Evolutionary conservation across 75 land plant genomes (phyloP), one percentile per base, ranked within the genome.

Genomic region (Selaginella tamariscina): DNA sequence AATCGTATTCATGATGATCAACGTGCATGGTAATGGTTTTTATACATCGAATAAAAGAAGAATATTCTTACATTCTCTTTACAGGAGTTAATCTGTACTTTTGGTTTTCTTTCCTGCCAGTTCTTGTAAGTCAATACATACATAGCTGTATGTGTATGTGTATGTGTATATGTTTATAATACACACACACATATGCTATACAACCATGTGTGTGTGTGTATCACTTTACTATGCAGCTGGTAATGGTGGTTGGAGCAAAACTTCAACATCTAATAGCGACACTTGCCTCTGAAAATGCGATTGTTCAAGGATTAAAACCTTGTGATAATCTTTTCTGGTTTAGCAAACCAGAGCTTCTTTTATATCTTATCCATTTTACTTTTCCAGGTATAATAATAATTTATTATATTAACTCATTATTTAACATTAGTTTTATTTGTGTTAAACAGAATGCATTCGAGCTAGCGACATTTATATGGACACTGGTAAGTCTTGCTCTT

Each of bases 401-500:
- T 20, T 20, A 49, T 11, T 49, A 49, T 49, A 49, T n/a, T n/a
- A n/a, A n/a, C n/a, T n/a, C n/a, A n/a, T n/a, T n/a, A n/a, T n/a
- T n/a, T n/a, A n/a, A n/a, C n/a, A n/a, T n/a, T n/a, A n/a, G n/a
- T n/a, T n/a, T 5, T 39, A 39, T 39, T 39, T 29, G 27, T 32
- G 28, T 27, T 11, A 11, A 75, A 54, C 97, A 92, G 97, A 92
- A 89, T 80, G 85, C 97, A 31, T 92, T 92, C 68, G 97, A 92
- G 76, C 73, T 92, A 69, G 97, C 97, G 65, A 86, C 94, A 20
- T 92, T 92, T 70, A 79, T 89, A 67, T 92, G 97, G 97, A 74
- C 81, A 66, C 84, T 86, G 94, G 97, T 92, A 92, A 77, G 74
- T 24, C 23, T 11, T 65, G 28, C 22, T 24, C 26, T 27, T 30